A percentile compares a stretch with the other conserved stretches of the same genome.
Evolutionary conservation across 2,329 filamentous ascomycete genomes (phyloP).

Genomic region (Fusarium keratoplasticum): DNA sequence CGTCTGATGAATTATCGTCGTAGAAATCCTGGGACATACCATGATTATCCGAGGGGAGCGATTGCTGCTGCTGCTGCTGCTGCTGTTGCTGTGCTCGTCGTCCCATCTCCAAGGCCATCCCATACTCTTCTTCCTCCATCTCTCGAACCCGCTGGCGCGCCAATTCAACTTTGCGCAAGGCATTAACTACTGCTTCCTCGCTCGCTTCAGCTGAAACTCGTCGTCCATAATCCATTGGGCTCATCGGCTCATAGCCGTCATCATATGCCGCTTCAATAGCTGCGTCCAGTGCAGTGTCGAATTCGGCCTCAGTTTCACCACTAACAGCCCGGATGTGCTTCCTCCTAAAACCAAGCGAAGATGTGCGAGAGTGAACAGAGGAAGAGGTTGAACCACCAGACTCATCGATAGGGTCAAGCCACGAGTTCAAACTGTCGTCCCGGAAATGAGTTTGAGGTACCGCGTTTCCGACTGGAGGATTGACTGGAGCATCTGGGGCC

Average conservation of each 20-base stretch:
- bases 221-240: conserved; percentile 55
- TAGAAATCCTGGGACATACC: conserved; percentile 66
- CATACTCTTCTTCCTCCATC: conserved; percentile 74
- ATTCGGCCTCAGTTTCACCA: conserved; percentile 85
- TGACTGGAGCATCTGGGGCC: conserved; percentile 15
- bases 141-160: conserved; percentile 81
- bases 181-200: conserved; percentile 64
- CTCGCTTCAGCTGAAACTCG: conserved; percentile 53
- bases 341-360: conserved; percentile 74
- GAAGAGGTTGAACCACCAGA: conserved; percentile 83
- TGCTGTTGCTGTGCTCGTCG: conserved; percentile 53
- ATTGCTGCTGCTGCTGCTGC: conserved; percentile 25
- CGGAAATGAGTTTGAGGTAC: conserved; percentile 57
- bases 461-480: conserved; percentile 8
- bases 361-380: conserved; percentile 84
- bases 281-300: conserved; percentile 93
- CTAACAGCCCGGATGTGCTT: conserved; percentile 77
- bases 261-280: conserved; percentile 97
- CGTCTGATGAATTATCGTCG: conserved; percentile 72
- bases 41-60: conserved; percentile 39
- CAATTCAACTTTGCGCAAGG: conserved; percentile 75
- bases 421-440: conserved; percentile 82
- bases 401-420: conserved; percentile 95
- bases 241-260: conserved; percentile 84
- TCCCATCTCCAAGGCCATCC: conserved; percentile 54